Conservation (phyloP, 2,329 filamentous ascomycete species). For the Bipolaris cookei region DNA sequence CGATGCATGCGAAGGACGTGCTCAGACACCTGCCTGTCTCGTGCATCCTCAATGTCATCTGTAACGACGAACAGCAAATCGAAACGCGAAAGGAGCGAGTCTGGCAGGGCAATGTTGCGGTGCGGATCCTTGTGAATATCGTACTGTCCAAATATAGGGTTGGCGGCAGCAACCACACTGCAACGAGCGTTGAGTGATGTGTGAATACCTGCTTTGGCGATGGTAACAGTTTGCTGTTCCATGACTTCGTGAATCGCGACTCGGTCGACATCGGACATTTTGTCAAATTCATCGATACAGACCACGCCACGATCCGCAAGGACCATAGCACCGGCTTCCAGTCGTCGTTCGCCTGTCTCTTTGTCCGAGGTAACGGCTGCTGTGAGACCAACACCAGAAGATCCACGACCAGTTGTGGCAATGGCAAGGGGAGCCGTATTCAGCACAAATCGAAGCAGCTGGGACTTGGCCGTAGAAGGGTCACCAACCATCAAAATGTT, state of each 20-base stretch:
- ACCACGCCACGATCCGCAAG: slow-evolving; percentile 96
- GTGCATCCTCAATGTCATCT: slow-evolving; percentile 94
- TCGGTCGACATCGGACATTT: slow-evolving; percentile 98
- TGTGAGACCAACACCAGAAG: slow-evolving; percentile 95
- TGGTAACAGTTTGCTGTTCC: slow-evolving; percentile 99
- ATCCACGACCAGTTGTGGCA: slow-evolving; percentile 94
- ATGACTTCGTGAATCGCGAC: slow-evolving; percentile 99
- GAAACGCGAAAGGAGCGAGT: slow-evolving; percentile 96
- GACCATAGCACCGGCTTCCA: slow-evolving; percentile 98
- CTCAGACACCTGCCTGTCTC: slow-evolving; percentile 90
- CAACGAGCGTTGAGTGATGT: slow-evolving; percentile 96
- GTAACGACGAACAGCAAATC: slow-evolving; percentile 97
- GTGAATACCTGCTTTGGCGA: slow-evolving; percentile 97
- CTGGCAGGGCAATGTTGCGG: slow-evolving; percentile 96
- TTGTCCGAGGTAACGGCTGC: slow-evolving; percentile 96
- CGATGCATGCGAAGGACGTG: slow-evolving; percentile 97
- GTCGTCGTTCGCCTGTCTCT: slow-evolving; percentile 90
- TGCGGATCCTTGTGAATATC: slow-evolving; percentile 98
- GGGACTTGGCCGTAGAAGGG: slow-evolving; percentile 98
- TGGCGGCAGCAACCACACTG: slow-evolving; percentile 94
- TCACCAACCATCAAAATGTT: slow-evolving; percentile 99
- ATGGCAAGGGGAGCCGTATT: slow-evolving; percentile 97
- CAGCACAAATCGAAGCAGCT: slow-evolving; percentile 92
- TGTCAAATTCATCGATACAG: slow-evolving; percentile 99
- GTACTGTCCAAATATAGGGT: slow-evolving; percentile 97